A percentile compares a stretch with the other conserved stretches of the same genome.
These are phyloP conservation scores for Leishmania major DNA, from an alignment of 208 protist species.

Conservation along the genomic window DNA sequence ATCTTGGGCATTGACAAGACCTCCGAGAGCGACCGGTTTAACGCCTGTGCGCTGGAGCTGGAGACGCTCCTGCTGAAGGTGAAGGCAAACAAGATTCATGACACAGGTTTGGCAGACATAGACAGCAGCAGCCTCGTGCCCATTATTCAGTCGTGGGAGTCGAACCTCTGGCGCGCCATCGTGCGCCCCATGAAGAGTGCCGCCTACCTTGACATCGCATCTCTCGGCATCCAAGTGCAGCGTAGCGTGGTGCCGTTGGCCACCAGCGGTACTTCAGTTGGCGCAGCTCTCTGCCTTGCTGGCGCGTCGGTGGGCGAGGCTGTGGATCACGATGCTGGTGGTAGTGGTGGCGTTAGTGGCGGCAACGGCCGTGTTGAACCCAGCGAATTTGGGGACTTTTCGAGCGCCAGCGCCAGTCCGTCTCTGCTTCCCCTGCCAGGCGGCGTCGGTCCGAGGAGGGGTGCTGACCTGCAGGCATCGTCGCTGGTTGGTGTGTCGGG, in stretches of 20 bases:
- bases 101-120: conserved; percentile 49
- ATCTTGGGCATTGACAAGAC: conserved; percentile 55
- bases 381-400: neutral
- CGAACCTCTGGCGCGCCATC: conserved; percentile 49
- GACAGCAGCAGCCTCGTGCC: conserved; percentile 24
- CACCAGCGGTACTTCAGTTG: neutral
- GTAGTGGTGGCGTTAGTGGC: neutral
- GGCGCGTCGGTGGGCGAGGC: neutral
- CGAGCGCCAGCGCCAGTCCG: neutral
- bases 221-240: conserved; percentile 29
- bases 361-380: neutral
- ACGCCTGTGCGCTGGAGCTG: conserved; percentile 51
- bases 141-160: conserved; percentile 44
- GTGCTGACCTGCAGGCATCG: neutral
- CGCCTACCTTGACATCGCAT: conserved; percentile 48
- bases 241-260: neutral
- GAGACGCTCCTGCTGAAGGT: conserved; percentile 56
- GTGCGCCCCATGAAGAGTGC: conserved; percentile 37
- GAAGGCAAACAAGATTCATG: conserved; percentile 50
- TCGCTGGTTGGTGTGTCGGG: neutral
- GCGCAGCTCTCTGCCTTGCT: neutral
- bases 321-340: neutral
- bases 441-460: neutral
- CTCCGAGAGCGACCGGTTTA: conserved; percentile 45
- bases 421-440: neutral